phyloP scores from a whole-genome alignment of 1,284 basidiomycete genomes.

The Austroboletus niveus region DNA sequence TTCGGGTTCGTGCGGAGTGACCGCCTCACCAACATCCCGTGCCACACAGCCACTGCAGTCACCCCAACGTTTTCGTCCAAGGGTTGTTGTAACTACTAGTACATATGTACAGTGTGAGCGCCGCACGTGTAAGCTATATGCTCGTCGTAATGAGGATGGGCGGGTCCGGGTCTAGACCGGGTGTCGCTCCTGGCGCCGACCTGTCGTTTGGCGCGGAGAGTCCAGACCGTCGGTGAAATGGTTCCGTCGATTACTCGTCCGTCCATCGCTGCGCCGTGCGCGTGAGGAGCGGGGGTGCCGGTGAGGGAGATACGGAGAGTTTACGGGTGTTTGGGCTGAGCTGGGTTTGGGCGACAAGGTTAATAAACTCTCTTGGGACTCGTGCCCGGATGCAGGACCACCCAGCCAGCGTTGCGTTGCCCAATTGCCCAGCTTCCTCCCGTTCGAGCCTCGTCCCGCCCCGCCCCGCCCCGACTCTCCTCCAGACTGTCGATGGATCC shows the following conservation, averaged over 20 bases:
- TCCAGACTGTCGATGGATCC: constrained; percentile 15
- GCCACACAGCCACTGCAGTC: constrained; percentile 26
- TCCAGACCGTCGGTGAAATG: constrained; percentile 26
- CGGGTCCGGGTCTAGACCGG: constrained; percentile 21
- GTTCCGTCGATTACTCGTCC: constrained; percentile 27
- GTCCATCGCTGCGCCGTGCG: constrained; percentile 5
- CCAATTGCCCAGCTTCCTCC: constrained; percentile 1
- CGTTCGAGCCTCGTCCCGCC: constrained; percentile 7
- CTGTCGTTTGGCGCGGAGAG: constrained; percentile 19
- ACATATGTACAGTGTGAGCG: neutral
- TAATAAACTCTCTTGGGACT: constrained; percentile 23
- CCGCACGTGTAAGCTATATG: neutral
- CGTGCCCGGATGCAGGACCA: constrained; percentile 17
- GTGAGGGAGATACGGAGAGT: constrained; percentile 13
- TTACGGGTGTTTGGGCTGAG: constrained; percentile 25
- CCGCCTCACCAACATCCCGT: constrained; percentile 5
- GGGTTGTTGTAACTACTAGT: neutral
- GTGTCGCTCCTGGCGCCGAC: constrained; percentile 20
- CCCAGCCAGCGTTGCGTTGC: constrained; percentile 7
- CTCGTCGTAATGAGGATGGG: neutral
- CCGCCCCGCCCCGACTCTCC: neutral
- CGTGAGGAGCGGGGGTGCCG: neutral
- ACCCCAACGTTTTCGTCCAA: neutral
- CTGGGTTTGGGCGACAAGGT: constrained; percentile 20
- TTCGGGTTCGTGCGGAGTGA: constrained; percentile 29